A percentile compares a stretch with the other conserved stretches of the same genome.
Conservation (phyloP, 306 rosid genomes). For the Prunus mume region DNA sequence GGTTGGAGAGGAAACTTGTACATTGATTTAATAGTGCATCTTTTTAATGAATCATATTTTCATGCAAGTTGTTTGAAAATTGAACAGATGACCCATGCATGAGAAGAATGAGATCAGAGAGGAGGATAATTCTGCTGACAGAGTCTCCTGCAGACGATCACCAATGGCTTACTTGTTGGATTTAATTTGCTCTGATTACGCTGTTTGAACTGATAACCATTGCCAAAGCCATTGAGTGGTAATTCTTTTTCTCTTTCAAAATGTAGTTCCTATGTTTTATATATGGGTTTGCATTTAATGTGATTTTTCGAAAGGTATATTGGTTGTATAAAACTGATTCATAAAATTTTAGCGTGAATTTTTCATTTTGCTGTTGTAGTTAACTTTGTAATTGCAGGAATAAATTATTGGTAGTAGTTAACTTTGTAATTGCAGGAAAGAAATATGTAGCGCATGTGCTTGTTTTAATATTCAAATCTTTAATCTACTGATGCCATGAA, state of each 20-base stretch:
- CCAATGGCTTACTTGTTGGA: conserved; percentile 98
- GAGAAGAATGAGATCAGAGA: conserved; percentile 70
- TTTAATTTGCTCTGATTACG: conserved; percentile 85
- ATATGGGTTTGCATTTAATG: conserved; percentile 2
- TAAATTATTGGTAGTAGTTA: no score
- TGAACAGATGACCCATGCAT: conserved; percentile 49
- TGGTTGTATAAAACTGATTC: background rate
- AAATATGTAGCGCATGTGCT: no score
- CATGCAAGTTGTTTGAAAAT: conserved; percentile 8
- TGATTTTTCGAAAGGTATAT: conserved; percentile 1
- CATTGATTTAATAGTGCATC: background rate
- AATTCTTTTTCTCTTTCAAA: conserved; percentile 1
- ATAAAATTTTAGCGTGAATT: background rate
- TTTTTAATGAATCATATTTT: background rate
- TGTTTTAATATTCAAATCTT: no score
- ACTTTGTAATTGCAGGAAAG: no score
- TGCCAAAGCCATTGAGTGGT: conserved; percentile 84
- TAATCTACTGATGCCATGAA: no score
- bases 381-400: no score
- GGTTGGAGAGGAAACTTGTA: no score
- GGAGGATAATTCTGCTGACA: conserved; percentile 65
- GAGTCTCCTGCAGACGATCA: conserved; percentile 82
- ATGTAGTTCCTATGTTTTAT: background rate
- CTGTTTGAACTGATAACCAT: conserved; percentile 82
- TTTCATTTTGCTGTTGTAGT: background rate